phyloP scores from a whole-genome alignment of 148 eudicot species.

The Nepenthes mirabilis region DNA sequence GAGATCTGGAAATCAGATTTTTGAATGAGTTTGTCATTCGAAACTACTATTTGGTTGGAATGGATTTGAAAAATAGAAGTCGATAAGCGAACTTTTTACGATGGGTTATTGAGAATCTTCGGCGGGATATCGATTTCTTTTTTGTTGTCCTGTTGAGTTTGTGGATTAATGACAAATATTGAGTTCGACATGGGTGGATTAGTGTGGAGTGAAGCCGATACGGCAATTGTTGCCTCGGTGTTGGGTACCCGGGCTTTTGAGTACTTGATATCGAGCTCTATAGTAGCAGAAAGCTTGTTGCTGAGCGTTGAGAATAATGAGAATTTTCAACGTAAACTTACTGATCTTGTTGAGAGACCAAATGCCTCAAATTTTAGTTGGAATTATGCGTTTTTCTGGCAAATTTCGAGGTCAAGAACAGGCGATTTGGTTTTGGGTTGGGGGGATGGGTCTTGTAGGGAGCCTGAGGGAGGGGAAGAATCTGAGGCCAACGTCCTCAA shows the following conservation, averaged over 20 bases:
- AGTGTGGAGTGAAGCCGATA: constrained; percentile 64
- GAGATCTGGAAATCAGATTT: too few species aligned
- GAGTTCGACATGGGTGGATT: constrained; percentile 30
- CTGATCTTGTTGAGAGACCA: constrained; percentile 73
- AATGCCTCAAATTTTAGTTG: constrained; percentile 52
- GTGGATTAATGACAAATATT: constrained; percentile 20
- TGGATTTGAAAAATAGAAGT: too few species aligned
- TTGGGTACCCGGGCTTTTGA: constrained; percentile 68
- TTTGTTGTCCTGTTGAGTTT: background rate
- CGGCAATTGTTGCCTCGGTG: constrained; percentile 58
- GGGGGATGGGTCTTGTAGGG: constrained; percentile 97
- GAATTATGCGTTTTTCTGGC: constrained; percentile 98
- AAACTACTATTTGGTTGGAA: too few species aligned
- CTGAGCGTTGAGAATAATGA: constrained; percentile 51
- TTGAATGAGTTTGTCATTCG: too few species aligned
- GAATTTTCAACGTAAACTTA: constrained; percentile 58
- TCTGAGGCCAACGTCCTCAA: constrained; percentile 32
- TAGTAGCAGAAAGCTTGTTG: constrained; percentile 54
- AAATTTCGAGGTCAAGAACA: constrained; percentile 43
- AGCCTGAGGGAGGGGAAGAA: constrained; percentile 66
- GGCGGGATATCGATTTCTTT: too few species aligned
- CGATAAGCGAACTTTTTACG: too few species aligned
- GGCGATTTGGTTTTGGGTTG: constrained; percentile 76
- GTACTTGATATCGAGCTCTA: constrained; percentile 50
- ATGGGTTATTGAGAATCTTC: too few species aligned